Evolutionary conservation across 1,284 basidiomycete genomes (phyloP).

Genomic region (Ustilago loliicola): DNA sequence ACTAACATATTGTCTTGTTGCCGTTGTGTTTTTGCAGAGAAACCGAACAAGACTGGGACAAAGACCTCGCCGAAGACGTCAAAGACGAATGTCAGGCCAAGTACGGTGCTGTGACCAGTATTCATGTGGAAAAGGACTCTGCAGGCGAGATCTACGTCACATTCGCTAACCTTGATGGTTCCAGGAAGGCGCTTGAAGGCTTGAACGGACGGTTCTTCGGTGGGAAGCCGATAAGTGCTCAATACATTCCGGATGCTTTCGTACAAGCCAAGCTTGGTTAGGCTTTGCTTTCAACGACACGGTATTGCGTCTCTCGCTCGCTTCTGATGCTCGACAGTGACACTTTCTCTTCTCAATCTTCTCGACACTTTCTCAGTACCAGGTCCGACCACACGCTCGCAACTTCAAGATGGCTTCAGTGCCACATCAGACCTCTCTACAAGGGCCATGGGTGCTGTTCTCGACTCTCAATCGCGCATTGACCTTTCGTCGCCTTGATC

Average conservation of each 20-base stretch:
- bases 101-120: constrained; percentile 86
- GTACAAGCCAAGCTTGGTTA: constrained; percentile 57
- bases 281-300: neutral
- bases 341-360: neutral
- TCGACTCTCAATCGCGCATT: neutral
- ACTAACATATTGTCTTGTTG: neutral
- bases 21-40: constrained; percentile 73
- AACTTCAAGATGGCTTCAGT: constrained; percentile 7
- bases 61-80: constrained; percentile 94
- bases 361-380: neutral
- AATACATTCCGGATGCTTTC: constrained; percentile 60
- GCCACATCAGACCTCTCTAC: too few species aligned
- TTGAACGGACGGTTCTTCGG: constrained; percentile 81
- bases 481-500: neutral
- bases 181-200: constrained; percentile 86
- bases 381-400: neutral
- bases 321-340: constrained; percentile 4
- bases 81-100: constrained; percentile 91
- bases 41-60: constrained; percentile 95
- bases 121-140: constrained; percentile 94
- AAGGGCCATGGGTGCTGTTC: too few species aligned
- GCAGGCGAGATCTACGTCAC: constrained; percentile 94
- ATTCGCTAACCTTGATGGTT: constrained; percentile 83
- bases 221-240: constrained; percentile 65
- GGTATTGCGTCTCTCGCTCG: neutral